A percentile compares a stretch with the other conserved stretches of the same genome.
Conservation (phyloP, 495 filamentous ascomycete species). For the Penicillium lividum region DNA sequence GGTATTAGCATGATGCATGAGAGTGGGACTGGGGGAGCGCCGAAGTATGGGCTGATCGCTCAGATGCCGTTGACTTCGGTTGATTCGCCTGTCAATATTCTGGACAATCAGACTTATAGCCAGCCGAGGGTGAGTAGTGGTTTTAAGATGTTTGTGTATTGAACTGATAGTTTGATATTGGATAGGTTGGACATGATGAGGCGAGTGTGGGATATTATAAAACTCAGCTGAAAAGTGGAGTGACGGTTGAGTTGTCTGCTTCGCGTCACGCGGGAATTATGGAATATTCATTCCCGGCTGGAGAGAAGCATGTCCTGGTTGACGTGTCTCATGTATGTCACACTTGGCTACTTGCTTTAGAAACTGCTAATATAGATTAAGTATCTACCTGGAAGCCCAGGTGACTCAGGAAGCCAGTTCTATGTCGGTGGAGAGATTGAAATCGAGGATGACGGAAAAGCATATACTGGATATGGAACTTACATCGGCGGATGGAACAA, state of each 20-base stretch:
- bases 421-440: conserved; percentile 62
- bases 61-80: conserved; percentile 57
- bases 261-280: conserved; percentile 62
- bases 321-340: conserved; percentile 62
- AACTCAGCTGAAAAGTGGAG: conserved; percentile 52
- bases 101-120: conserved; percentile 44
- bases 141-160: background rate
- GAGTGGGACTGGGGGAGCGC: conserved; percentile 66
- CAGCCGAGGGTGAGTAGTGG: conserved; percentile 32
- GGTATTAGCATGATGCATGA: conserved; percentile 71
- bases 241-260: conserved; percentile 60
- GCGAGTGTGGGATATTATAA: conserved; percentile 63
- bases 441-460: conserved; percentile 44
- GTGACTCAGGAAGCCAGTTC: conserved; percentile 56
- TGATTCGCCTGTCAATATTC: conserved; percentile 37
- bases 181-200: conserved; percentile 47
- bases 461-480: conserved; percentile 60
- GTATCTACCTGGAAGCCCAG: conserved; percentile 58
- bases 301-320: conserved; percentile 54
- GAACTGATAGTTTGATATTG: background rate
- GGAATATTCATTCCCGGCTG: conserved; percentile 58
- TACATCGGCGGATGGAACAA: conserved; percentile 64
- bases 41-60: conserved; percentile 67
- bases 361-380: background rate
- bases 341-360: background rate